Percentiles rank a stretch among this genome's conserved stretches.
Evolutionary conservation across 106 monocot genomes (phyloP).

Genomic region (Allium fistulosum): DNA sequence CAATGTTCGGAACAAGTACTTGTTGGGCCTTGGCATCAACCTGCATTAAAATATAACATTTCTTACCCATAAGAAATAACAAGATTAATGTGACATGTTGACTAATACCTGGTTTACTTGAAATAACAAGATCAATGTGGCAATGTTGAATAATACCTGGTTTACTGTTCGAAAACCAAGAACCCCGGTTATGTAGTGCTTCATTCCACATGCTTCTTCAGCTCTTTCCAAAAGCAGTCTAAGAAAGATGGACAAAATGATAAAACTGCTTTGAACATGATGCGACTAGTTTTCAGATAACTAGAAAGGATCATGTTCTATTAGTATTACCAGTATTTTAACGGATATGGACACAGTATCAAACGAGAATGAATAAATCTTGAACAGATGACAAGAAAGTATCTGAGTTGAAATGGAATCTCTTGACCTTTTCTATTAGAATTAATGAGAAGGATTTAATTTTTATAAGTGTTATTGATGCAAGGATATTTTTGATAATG

Average conservation of each 20-base stretch:
- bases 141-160: constrained; percentile 46
- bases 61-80: constrained; percentile 1
- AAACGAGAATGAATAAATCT: no score
- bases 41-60: constrained; percentile 24
- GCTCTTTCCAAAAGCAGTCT: constrained; percentile 63
- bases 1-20: constrained; percentile 62
- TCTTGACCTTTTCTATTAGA: no score
- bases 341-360: no score
- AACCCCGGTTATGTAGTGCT: constrained; percentile 68
- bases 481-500: no score
- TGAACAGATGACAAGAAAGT: no score
- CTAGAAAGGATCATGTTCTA: not conserved
- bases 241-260: not conserved
- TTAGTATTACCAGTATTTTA: no score
- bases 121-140: no score
- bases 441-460: no score
- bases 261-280: not conserved
- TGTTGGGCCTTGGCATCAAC: constrained; percentile 83
- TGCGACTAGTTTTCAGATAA: not conserved
- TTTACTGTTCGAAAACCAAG: constrained; percentile 87
- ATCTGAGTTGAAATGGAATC: no score
- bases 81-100: no score
- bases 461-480: no score
- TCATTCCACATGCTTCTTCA: constrained; percentile 60
- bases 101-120: no score